These are phyloP conservation scores for Zarea fungicola DNA, from an alignment of 2,329 filamentous ascomycete species.

Conservation along the genomic window DNA sequence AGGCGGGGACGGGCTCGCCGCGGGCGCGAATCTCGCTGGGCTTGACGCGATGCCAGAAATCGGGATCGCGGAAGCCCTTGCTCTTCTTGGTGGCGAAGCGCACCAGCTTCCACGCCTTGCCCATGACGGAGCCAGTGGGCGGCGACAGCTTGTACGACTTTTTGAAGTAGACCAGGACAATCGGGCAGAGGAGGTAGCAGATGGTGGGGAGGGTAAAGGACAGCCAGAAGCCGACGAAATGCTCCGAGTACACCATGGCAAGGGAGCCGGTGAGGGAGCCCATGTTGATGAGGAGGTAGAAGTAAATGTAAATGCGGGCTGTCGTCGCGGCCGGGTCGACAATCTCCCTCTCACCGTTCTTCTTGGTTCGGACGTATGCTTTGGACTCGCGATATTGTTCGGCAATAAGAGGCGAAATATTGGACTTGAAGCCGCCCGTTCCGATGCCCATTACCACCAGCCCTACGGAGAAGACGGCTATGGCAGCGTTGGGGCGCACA, in stretches of 20 bases:
- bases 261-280: constrained; percentile 61
- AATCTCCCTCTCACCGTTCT: constrained; percentile 61
- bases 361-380: constrained; percentile 37
- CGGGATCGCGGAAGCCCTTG: constrained; percentile 50
- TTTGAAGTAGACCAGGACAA: constrained; percentile 55
- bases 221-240: constrained; percentile 71
- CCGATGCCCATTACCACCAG: constrained; percentile 49
- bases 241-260: constrained; percentile 66
- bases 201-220: constrained; percentile 63
- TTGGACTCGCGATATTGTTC: constrained; percentile 58
- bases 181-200: constrained; percentile 57
- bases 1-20: constrained; percentile 49
- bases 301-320: constrained; percentile 61
- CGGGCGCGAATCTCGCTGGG: constrained; percentile 60
- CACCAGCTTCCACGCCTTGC: constrained; percentile 44
- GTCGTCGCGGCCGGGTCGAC: constrained; percentile 60
- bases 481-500: constrained; percentile 45
- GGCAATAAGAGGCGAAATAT: constrained; percentile 62
- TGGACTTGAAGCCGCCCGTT: constrained; percentile 71
- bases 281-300: constrained; percentile 68
- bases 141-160: constrained; percentile 62
- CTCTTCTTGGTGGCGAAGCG: too few species aligned
- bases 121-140: constrained; percentile 59
- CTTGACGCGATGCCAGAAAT: constrained; percentile 65
- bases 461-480: constrained; percentile 61